These are phyloP conservation scores for Kalmanozyma brasiliensis DNA, from an alignment of 1,284 basidiomycete genomes.

Conservation along the genomic window DNA sequence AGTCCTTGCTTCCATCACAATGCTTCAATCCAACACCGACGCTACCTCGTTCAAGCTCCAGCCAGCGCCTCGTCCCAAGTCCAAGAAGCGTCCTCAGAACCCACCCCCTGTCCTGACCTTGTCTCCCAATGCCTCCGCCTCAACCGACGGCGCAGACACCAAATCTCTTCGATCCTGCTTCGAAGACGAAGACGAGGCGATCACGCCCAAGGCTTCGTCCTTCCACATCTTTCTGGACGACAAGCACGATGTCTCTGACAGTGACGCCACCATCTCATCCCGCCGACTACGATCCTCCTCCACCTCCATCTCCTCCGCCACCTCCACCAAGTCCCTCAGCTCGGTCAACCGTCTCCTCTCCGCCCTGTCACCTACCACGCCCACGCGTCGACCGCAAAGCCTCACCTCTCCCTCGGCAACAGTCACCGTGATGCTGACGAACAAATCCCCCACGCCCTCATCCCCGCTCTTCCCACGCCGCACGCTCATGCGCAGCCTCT, in stretches of 20 bases:
- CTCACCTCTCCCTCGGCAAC: slow-evolving; percentile 3
- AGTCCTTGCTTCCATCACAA: slow-evolving; percentile 1
- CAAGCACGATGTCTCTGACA: background rate
- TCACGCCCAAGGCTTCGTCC: slow-evolving; percentile 21
- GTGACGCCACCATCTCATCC: background rate
- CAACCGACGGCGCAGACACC: background rate
- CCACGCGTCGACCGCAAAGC: background rate
- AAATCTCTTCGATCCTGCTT: slow-evolving; percentile 17
- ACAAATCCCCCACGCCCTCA: slow-evolving; percentile 22
- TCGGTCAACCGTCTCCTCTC: slow-evolving; percentile 17
- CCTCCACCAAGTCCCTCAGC: slow-evolving; percentile 1
- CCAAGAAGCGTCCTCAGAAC: slow-evolving; percentile 25
- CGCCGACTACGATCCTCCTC: slow-evolving; percentile 14
- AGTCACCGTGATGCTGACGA: slow-evolving; percentile 12
- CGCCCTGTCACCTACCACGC: slow-evolving; percentile 9
- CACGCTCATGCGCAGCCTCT: slow-evolving; percentile 30
- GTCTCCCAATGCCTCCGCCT: background rate
- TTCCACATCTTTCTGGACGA: background rate
- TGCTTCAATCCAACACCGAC: slow-evolving; percentile 32
- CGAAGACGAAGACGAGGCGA: slow-evolving; percentile 18
- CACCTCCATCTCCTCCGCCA: slow-evolving; percentile 4
- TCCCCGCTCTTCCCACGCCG: slow-evolving; percentile 35
- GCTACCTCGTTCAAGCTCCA: slow-evolving; percentile 31
- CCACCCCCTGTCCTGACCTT: background rate
- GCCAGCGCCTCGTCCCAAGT: slow-evolving; percentile 35